Percentiles rank a stretch among this genome's conserved stretches.
phyloP scores from a whole-genome alignment of 306 rosid genomes.

The Quercus ilex region DNA sequence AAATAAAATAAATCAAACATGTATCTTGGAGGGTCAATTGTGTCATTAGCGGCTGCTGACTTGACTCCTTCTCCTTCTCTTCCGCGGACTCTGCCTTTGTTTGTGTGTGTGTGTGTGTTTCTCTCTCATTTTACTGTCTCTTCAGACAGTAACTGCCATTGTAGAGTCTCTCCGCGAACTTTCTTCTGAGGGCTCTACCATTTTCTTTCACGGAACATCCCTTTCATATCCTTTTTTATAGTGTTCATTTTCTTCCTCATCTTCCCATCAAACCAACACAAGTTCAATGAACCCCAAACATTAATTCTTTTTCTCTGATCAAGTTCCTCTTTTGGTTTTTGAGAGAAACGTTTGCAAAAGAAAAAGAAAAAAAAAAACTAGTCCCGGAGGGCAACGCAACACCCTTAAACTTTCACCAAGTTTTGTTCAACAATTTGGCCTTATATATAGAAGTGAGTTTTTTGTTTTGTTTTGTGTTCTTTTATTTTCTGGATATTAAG shows the following conservation, averaged over 20 bases:
- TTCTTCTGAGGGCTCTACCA: neutral
- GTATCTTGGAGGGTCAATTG: no score
- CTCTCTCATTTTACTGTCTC: no score
- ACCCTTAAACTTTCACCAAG: neutral
- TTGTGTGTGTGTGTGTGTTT: no score
- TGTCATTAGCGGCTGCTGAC: no score
- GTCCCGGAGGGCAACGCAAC: neutral
- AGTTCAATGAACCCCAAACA: neutral
- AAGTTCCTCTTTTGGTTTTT: neutral
- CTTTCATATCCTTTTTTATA: neutral
- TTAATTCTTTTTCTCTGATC: neutral
- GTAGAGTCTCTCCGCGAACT: neutral
- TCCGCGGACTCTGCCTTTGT: no score
- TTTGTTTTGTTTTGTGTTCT: neutral
- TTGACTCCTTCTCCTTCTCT: no score
- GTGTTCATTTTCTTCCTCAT: neutral
- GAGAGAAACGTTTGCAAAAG: neutral
- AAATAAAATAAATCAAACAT: no score
- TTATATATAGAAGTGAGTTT: neutral
- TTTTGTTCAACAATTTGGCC: neutral
- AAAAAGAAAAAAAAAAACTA: neutral
- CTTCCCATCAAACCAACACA: neutral
- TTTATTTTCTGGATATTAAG: neutral
- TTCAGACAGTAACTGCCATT: no score
- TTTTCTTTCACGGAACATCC: conserved; percentile 5